Base-by-base conservation (phyloP, 176 grass and related monocot genomes). In the Tillandsia fasciculata region DNA sequence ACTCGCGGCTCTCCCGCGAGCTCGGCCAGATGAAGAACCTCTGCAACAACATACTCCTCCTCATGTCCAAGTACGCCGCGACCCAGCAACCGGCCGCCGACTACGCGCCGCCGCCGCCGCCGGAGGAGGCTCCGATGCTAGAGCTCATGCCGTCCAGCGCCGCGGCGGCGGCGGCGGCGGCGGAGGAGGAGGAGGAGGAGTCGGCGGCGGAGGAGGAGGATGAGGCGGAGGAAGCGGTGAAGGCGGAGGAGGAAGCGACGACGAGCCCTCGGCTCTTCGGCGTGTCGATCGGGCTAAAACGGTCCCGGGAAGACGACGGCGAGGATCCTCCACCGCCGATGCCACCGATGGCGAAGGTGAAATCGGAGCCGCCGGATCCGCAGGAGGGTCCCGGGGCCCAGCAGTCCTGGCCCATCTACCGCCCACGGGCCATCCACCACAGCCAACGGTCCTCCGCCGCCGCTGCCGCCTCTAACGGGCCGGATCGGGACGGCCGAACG, bases 21-120 rank as follows among this genome's bases (percentile, higher is more conserved):
- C 78, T 96, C 63, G 76, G 48, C 0, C 81, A 90, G 83, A 90
- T 96, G 87, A 87, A 85, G 84, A 87, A 85, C 77, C 87, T 96
- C 76, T 96, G 91, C 80, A 81, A 84, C 66, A 96, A 90, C 69
- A 90, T 96, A 67, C 22, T 96, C 70, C 57, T 78, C 42, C 91
- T 96, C 70, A 83, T 96, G 87, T 90, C 87, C 48, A 90, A 85
- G 73, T 96, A 87, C 63, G 74, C 76, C 48, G 67, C 82, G 50
- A 63, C 68, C 0, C 76, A 90, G 72, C 81, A 77, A 24, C 47
- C 66, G 49, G 76, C 80, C 17, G 56, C 26, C 14, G 72, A 48
- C 33, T 53, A 67, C 4, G 67, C 5, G 70, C 26, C 3, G 54
- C 13, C 0, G 64, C 64, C 0, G 29, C 74, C 75, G 12, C 27